phyloP scores from a whole-genome alignment of 2,329 filamentous ascomycete genomes.

The Trichoderma sp. region DNA sequence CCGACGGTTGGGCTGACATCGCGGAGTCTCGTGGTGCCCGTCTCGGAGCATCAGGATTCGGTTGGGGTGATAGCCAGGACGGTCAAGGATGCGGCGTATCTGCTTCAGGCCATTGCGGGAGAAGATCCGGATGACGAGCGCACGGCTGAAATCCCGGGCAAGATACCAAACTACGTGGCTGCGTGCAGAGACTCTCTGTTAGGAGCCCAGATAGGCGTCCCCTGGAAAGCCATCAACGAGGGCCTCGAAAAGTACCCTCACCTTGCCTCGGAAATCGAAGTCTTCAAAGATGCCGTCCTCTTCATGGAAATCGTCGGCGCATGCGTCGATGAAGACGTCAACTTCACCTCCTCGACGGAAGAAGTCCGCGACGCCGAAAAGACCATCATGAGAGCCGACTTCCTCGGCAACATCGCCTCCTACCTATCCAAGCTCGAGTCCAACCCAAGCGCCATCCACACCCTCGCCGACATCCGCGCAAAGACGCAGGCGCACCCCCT shows the following conservation, averaged over 20 bases:
- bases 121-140: conserved; percentile 61
- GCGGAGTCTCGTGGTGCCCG: conserved; percentile 64
- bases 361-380: conserved; percentile 20
- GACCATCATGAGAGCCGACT: conserved; percentile 61
- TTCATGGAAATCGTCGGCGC: conserved; percentile 59
- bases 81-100: conserved; percentile 63
- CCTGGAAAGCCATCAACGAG: conserved; percentile 58
- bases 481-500: conserved; percentile 57
- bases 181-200: conserved; percentile 58
- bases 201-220: conserved; percentile 64
- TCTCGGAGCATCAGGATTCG: conserved; percentile 63
- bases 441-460: conserved; percentile 57
- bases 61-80: conserved; percentile 65
- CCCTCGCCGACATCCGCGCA: conserved; percentile 53
- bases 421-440: conserved; percentile 59
- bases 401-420: conserved; percentile 55
- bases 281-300: conserved; percentile 57
- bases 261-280: conserved; percentile 41
- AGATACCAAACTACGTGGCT: conserved; percentile 59
- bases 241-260: conserved; percentile 24
- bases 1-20: conserved; percentile 68
- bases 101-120: conserved; percentile 65
- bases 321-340: conserved; percentile 56
- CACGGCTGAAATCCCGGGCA: conserved; percentile 47
- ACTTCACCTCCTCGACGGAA: conserved; percentile 35